Evolutionary conservation across 768 basidiomycete genomes (phyloP).

Genomic region (Gelatoporia subvermispora): DNA sequence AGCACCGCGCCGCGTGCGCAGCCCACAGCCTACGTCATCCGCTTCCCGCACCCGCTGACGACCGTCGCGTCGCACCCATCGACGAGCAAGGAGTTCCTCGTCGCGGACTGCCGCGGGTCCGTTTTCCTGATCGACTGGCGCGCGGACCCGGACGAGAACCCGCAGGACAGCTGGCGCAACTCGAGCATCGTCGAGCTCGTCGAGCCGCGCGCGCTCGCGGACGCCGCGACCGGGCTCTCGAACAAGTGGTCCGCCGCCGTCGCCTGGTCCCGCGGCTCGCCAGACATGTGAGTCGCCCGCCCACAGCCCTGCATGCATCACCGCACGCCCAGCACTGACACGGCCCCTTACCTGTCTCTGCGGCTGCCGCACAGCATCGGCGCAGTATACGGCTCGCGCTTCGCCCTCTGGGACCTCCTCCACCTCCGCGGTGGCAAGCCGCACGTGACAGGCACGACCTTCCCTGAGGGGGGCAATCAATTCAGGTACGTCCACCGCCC

Average conservation of each 20-base stretch:
- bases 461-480: slow-evolving; percentile 58
- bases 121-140: slow-evolving; percentile 83
- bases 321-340: background rate
- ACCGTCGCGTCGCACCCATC: slow-evolving; percentile 66
- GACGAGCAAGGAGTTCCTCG: slow-evolving; percentile 74
- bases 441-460: slow-evolving; percentile 52
- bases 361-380: slow-evolving; percentile 50
- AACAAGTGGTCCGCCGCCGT: slow-evolving; percentile 51
- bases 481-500: slow-evolving; percentile 50
- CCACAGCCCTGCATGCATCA: background rate
- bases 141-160: slow-evolving; percentile 52
- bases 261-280: slow-evolving; percentile 66
- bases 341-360: background rate
- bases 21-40: slow-evolving; percentile 73
- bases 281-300: slow-evolving; percentile 57
- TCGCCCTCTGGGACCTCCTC: slow-evolving; percentile 73
- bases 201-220: slow-evolving; percentile 61
- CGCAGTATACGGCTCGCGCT: slow-evolving; percentile 65
- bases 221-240: slow-evolving; percentile 42
- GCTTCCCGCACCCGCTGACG: slow-evolving; percentile 68
- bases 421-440: slow-evolving; percentile 74
- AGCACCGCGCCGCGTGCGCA: slow-evolving; percentile 44
- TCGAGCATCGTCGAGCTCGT: slow-evolving; percentile 64
- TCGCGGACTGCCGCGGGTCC: slow-evolving; percentile 69
- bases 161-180: slow-evolving; percentile 54